phyloP scores from a whole-genome alignment of 345 rosid genomes.

The Euclidium syriacum region DNA sequence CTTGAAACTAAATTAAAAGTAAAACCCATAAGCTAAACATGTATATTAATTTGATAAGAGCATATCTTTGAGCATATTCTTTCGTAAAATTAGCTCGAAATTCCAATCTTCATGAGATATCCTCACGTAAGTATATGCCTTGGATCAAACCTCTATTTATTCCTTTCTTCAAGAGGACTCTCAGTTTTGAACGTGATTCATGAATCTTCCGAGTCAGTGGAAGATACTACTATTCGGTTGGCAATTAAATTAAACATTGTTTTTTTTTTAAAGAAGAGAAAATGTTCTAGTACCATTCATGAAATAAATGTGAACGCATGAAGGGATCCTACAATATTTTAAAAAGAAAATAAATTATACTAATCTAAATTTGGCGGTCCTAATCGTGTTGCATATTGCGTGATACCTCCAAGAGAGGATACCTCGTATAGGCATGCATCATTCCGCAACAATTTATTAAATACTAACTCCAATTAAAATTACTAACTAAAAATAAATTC shows the following conservation, averaged over 20 bases:
- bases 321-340: not conserved
- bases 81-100: not conserved
- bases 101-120: slow-evolving; percentile 12
- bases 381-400: not conserved
- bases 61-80: slow-evolving; percentile 23
- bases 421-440: not conserved
- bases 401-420: too few relatives aligned
- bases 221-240: not conserved
- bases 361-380: not conserved
- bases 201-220: slow-evolving; percentile 7
- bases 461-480: not conserved
- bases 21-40: slow-evolving; percentile 2
- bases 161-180: slow-evolving; percentile 11
- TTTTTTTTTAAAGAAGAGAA: too few relatives aligned
- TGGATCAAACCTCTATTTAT: slow-evolving; percentile 10
- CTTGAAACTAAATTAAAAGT: not conserved
- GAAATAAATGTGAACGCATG: slow-evolving; percentile 1
- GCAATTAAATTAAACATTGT: not conserved
- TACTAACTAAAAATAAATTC: not conserved
- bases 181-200: not conserved
- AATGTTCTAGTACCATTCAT: not conserved
- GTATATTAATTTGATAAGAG: not conserved
- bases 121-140: slow-evolving; percentile 21
- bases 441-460: not conserved
- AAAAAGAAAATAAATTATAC: not conserved